Conservation (phyloP, 1,139 yeast genomes). For the Nakaseomyces nivariensis region DNA sequence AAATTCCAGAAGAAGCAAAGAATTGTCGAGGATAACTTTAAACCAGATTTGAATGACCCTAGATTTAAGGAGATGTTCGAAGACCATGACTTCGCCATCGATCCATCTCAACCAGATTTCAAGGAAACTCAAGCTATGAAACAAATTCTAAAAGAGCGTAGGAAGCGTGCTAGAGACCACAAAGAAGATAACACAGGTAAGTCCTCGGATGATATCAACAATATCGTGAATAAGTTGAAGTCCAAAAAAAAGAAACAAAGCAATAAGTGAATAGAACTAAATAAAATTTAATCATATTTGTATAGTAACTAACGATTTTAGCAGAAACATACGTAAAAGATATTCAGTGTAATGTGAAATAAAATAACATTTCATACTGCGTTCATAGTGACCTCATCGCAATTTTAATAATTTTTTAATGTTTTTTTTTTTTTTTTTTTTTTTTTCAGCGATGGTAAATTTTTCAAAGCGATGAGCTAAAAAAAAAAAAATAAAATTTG, state of each 20-base stretch:
- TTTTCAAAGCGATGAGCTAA: not conserved
- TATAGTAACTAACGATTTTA: too few species aligned
- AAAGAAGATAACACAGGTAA: slow-evolving; percentile 8
- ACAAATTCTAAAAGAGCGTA: slow-evolving; percentile 64
- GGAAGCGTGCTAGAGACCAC: slow-evolving; percentile 38
- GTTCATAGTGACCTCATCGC: not conserved
- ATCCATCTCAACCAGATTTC: slow-evolving; percentile 80
- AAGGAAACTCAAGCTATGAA: slow-evolving; percentile 84
- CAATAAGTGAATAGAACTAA: not conserved
- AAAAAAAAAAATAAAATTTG: not conserved
- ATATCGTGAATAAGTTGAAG: slow-evolving; percentile 24
- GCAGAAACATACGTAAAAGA: too few species aligned
- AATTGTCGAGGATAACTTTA: slow-evolving; percentile 51
- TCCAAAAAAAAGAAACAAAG: slow-evolving; percentile 16
- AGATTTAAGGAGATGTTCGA: slow-evolving; percentile 86
- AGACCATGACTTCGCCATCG: slow-evolving; percentile 84
- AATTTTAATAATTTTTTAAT: not conserved
- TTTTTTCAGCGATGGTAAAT: too few species aligned
- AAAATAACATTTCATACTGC: not conserved
- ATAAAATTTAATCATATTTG: too few species aligned
- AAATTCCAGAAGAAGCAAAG: slow-evolving; percentile 46
- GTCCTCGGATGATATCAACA: slow-evolving; percentile 10
- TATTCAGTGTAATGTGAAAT: not conserved
- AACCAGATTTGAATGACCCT: slow-evolving; percentile 63
- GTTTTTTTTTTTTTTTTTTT: too few species aligned